Percentiles rank a stretch among this genome's conserved stretches.
phyloP scores from a whole-genome alignment of 108 stramenopile genomes.

The Pseudonitzschia multistriata region DNA sequence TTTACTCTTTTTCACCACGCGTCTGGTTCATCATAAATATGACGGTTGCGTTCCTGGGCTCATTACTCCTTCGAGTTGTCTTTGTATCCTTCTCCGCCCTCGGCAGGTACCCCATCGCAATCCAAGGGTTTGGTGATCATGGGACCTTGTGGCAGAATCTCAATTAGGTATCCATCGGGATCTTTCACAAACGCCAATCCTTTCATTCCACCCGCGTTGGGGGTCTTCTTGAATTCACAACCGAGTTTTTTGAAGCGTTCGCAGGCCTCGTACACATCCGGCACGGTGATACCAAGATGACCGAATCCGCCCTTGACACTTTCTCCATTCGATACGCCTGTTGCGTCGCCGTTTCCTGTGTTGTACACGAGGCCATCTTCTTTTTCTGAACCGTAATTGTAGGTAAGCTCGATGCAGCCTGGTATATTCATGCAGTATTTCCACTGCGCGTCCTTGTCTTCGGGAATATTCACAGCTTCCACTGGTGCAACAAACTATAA shows the following conservation, averaged over 20 bases:
- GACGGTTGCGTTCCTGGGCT: background rate
- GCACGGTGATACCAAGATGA: slow-evolving; percentile 95
- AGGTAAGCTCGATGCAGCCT: slow-evolving; percentile 84
- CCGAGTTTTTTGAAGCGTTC: slow-evolving; percentile 75
- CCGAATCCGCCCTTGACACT: slow-evolving; percentile 95
- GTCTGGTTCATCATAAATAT: too few species aligned
- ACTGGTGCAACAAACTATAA: slow-evolving; percentile 68
- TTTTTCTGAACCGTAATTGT: slow-evolving; percentile 93
- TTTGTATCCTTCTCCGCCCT: slow-evolving; percentile 65
- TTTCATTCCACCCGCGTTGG: slow-evolving; percentile 85
- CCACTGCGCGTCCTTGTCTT: slow-evolving; percentile 35
- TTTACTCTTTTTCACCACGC: too few species aligned
- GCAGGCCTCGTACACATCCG: slow-evolving; percentile 93
- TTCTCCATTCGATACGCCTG: slow-evolving; percentile 63
- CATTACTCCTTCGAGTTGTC: slow-evolving; percentile 52
- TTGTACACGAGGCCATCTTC: slow-evolving; percentile 76
- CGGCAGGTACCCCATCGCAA: slow-evolving; percentile 45
- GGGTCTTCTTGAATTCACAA: slow-evolving; percentile 78
- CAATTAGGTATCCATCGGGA: slow-evolving; percentile 84
- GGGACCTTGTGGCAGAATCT: slow-evolving; percentile 70
- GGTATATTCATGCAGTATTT: slow-evolving; percentile 61
- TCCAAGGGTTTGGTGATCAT: slow-evolving; percentile 56
- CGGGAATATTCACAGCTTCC: slow-evolving; percentile 35
- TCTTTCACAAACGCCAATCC: slow-evolving; percentile 86
- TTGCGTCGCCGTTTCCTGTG: slow-evolving; percentile 78